Percentiles rank a stretch among this genome's conserved stretches.
These are phyloP conservation scores for Bipolaris oryzae DNA, from an alignment of 2,329 filamentous ascomycete species.

Conservation along the genomic window DNA sequence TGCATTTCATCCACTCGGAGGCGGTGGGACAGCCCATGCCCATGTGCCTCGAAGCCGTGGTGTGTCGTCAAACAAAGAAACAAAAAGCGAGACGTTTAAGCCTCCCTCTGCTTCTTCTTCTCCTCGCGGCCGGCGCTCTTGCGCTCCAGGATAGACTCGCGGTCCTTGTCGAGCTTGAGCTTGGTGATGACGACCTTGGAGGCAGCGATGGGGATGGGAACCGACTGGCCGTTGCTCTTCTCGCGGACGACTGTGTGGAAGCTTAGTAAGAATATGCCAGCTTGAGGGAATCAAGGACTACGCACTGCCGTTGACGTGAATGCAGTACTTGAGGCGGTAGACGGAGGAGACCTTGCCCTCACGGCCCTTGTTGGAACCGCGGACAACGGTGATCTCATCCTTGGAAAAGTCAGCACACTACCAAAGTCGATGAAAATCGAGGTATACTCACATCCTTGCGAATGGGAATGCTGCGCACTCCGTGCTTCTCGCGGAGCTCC, in stretches of 20 bases:
- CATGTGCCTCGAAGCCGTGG: constrained; percentile 44
- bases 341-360: constrained; percentile 98
- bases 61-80: constrained; percentile 47
- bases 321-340: constrained; percentile 80
- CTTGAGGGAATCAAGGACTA: constrained; percentile 12
- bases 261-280: constrained; percentile 27
- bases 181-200: constrained; percentile 99
- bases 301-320: constrained; percentile 84
- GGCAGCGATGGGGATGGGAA: constrained; percentile 91
- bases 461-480: constrained; percentile 88
- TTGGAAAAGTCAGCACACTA: constrained; percentile 39
- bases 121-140: constrained; percentile 81
- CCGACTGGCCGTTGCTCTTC: constrained; percentile 95
- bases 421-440: constrained; percentile 3
- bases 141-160: constrained; percentile 85
- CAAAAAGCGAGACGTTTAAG: constrained; percentile 51
- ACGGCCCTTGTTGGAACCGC: constrained; percentile 93
- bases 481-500: constrained; percentile 99
- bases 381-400: constrained; percentile 88
- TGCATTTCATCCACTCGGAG: constrained; percentile 49
- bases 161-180: constrained; percentile 97
- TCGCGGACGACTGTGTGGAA: constrained; percentile 74
- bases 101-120: constrained; percentile 68
- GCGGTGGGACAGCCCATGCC: constrained; percentile 43
- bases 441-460: constrained; percentile 75